Evolutionary conservation across 805 yeast species (phyloP).

Genomic region (Monosporozyma servazzii): DNA sequence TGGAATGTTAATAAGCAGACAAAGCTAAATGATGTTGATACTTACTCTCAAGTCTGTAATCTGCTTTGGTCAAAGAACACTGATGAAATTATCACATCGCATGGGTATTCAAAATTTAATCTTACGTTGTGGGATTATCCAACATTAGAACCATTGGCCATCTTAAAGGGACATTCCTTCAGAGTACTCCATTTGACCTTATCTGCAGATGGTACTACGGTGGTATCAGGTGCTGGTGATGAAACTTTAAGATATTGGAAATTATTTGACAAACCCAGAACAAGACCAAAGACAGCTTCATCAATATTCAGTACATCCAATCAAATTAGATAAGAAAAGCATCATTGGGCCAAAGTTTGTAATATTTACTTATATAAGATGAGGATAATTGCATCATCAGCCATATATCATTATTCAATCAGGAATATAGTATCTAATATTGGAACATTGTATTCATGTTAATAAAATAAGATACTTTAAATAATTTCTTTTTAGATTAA

Average conservation of each 20-base stretch:
- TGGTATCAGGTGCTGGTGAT: constrained; percentile 98
- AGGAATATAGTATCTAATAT: neutral
- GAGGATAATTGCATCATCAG: neutral
- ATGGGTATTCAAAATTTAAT: constrained; percentile 87
- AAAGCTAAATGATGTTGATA: constrained; percentile 70
- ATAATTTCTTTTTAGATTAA: neutral
- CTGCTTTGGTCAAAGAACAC: constrained; percentile 88
- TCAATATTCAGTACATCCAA: constrained; percentile 65
- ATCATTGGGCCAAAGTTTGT: neutral
- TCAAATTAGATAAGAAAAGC: constrained; percentile 47
- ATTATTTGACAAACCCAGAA: constrained; percentile 70
- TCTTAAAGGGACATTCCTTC: constrained; percentile 88
- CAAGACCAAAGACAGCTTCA: constrained; percentile 49
- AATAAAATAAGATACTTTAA: neutral
- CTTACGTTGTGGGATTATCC: constrained; percentile 92
- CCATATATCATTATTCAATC: neutral
- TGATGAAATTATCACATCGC: constrained; percentile 87
- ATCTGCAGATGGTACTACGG: constrained; percentile 93
- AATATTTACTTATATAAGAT: neutral
- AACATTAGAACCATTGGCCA: constrained; percentile 82
- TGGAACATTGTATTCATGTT: neutral
- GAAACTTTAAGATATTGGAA: constrained; percentile 96
- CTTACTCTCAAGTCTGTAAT: constrained; percentile 95
- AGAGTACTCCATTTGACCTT: constrained; percentile 82
- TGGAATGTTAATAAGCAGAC: constrained; percentile 86